These are phyloP conservation scores for Hyaloscypha variabilis DNA, from an alignment of 495 filamentous ascomycete genomes.

Conservation along the genomic window DNA sequence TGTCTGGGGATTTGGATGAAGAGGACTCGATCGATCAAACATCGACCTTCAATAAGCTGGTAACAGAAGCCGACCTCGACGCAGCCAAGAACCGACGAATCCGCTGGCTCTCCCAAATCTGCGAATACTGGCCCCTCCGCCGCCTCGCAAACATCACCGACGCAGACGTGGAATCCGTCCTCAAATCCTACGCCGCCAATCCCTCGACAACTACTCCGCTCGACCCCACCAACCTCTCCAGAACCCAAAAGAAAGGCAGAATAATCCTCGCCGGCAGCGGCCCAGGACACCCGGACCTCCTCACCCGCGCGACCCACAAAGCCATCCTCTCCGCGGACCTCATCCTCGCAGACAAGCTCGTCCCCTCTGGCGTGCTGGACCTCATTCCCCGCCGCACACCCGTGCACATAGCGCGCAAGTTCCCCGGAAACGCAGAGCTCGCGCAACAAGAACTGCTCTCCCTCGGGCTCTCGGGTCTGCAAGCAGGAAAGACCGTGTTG, in stretches of 20 bases:
- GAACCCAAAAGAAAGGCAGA: constrained; percentile 47
- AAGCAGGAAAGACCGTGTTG: constrained; percentile 76
- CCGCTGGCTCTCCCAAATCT: constrained; percentile 93
- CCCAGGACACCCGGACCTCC: constrained; percentile 87
- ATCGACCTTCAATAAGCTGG: constrained; percentile 82
- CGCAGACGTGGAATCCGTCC: constrained; percentile 71
- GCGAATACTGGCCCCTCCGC: constrained; percentile 96
- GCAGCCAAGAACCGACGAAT: constrained; percentile 80
- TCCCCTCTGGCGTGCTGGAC: constrained; percentile 82
- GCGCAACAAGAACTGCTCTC: constrained; percentile 91
- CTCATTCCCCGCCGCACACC: constrained; percentile 88
- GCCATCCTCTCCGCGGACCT: constrained; percentile 85
- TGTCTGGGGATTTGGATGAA: constrained; percentile 58
- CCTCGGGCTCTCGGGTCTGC: constrained; percentile 71
- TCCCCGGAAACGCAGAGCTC: constrained; percentile 92
- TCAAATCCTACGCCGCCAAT: constrained; percentile 61
- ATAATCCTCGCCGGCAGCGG: constrained; percentile 93
- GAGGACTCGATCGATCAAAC: constrained; percentile 85
- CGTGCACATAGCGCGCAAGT: constrained; percentile 93
- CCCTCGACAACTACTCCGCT: constrained; percentile 16
- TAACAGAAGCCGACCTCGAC: constrained; percentile 71
- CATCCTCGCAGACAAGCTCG: constrained; percentile 94
- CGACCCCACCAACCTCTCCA: constrained; percentile 13
- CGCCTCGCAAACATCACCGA: constrained; percentile 79
- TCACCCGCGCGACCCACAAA: constrained; percentile 86